Conservation (phyloP, 1,284 basidiomycete species). For the Sanghuangporus baumii region DNA sequence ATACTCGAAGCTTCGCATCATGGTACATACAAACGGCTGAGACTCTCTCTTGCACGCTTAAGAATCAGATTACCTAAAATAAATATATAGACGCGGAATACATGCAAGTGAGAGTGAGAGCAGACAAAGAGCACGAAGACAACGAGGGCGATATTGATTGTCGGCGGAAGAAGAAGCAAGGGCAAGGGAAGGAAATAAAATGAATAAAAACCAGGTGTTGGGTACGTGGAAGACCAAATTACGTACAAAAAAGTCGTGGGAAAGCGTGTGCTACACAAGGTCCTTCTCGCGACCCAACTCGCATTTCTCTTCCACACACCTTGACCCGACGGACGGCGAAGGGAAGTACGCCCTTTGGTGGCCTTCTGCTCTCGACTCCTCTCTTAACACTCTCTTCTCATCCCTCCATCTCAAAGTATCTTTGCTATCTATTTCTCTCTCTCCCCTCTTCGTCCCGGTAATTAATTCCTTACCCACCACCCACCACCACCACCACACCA, state of each 20-base stretch:
- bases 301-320: conserved; percentile 23
- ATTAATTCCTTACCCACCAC: conserved; percentile 6
- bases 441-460: conserved; percentile 22
- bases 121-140: background rate
- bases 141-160: background rate
- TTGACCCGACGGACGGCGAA: background rate
- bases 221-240: background rate
- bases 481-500: background rate
- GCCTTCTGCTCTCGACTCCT: conserved; percentile 21
- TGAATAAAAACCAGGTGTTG: background rate
- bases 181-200: background rate
- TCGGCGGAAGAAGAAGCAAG: background rate
- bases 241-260: background rate
- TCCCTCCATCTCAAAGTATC: conserved; percentile 26
- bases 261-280: background rate
- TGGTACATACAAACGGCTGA: no score
- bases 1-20: background rate
- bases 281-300: conserved; percentile 8
- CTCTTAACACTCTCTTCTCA: conserved; percentile 22
- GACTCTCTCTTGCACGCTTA: no score
- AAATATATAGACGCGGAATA: background rate
- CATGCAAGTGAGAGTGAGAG: background rate
- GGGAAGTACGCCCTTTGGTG: background rate
- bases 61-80: background rate
- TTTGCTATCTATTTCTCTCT: conserved; percentile 22